Evolutionary conservation across 345 rosid genomes (phyloP), one percentile per base, ranked within the genome.

Genomic region (Brassica juncea): DNA sequence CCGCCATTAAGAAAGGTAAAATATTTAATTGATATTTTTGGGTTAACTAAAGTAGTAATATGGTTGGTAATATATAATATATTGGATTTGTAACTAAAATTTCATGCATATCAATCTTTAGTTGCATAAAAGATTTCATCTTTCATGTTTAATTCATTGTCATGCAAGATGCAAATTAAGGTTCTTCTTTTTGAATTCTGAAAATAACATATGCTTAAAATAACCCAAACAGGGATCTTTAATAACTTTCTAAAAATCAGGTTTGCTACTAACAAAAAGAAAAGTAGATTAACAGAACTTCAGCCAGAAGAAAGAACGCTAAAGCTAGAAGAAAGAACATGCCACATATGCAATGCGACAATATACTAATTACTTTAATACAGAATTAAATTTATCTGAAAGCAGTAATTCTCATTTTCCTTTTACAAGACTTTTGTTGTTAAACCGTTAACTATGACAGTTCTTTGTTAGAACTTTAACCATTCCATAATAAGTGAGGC

Each of bases 291-390:
- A 12, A 64, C 67, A 8, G 52, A 54, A 42, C 72, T 71, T 72
- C 66, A 30, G 68, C 28, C 66, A 54, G 66, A 77, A 77, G 80
- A 27, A 76, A 68, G 32, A 39, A 58, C 44, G 11, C 78, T 64
- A 34, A 65, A 66, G 54, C 70, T 74, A 25, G 42, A 75, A 76
- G 70, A 49, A 70, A 63, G 42, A 35, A 70, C 42, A 27, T 59
- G 34, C 27, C 16, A 34, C 21, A 58, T 58, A 77, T 77, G 70
- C 35, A 16, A 11, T 61, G 70, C 65, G 10, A 76, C 11, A 70
- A 9, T 8, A 27, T 70, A 28, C 59, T 71, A 71, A 34, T 19
- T 58, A 57, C 19, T 34, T 4, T 21, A 31, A 16, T 70, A 15
- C 16, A 58, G 16, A 61, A 60, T 72, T 42, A 42, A 11, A 10